Conservation (phyloP, 305 asterid species). For the Coffea humblotiana region DNA sequence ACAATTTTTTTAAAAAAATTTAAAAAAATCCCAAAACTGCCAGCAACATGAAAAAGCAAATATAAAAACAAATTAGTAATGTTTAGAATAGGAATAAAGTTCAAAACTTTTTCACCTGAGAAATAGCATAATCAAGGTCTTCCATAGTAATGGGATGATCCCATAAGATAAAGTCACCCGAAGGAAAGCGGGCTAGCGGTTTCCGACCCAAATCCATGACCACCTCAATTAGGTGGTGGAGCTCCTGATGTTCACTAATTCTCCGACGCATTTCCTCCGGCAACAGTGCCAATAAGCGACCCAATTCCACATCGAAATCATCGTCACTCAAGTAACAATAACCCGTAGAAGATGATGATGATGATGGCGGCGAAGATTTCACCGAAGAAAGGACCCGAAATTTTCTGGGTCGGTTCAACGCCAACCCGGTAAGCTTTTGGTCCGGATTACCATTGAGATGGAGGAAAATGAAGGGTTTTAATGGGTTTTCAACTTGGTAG, state of each 20-base stretch:
- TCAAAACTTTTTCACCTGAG: slow-evolving; percentile 43
- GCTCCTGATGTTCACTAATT: slow-evolving; percentile 70
- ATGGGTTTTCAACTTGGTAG: slow-evolving; percentile 8
- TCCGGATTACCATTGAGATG: neutral
- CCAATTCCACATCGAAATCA: slow-evolving; percentile 65
- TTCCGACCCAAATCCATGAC: slow-evolving; percentile 95
- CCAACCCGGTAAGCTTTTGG: slow-evolving; percentile 2
- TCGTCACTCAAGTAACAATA: slow-evolving; percentile 35
- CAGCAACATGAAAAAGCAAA: neutral
- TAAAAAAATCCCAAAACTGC: neutral
- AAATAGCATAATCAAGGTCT: slow-evolving; percentile 62
- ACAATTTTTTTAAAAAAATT: neutral
- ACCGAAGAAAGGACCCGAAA: slow-evolving; percentile 26
- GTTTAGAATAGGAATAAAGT: neutral
- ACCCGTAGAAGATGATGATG: slow-evolving; percentile 20
- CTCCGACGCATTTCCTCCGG: slow-evolving; percentile 86
- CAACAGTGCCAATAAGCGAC: slow-evolving; percentile 57
- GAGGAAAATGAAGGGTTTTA: neutral
- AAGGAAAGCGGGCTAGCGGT: slow-evolving; percentile 89
- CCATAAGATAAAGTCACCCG: slow-evolving; percentile 76
- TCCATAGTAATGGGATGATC: slow-evolving; percentile 61
- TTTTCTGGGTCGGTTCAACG: slow-evolving; percentile 15
- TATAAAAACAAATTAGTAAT: neutral
- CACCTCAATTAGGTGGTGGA: slow-evolving; percentile 72
- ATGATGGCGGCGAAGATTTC: slow-evolving; percentile 18